Evolutionary conservation across 1,139 yeast species (phyloP), one percentile per base, ranked within the genome.

Genomic region (Zygoascus sp.): DNA sequence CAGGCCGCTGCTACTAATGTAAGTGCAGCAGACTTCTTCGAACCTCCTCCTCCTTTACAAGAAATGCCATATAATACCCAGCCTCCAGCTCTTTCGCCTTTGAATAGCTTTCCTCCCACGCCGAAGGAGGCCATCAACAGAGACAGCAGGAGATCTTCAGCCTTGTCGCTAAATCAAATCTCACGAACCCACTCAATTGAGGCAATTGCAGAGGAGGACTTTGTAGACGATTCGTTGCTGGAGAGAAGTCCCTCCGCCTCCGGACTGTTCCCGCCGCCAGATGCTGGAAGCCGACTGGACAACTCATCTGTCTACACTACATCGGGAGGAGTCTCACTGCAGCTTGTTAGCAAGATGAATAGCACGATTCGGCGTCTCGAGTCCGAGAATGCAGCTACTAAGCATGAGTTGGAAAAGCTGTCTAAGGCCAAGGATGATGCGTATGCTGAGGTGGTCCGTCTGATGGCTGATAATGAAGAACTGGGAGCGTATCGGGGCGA

Each of bases 281-380:
- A 45, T 22, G 36, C 30, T 17, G 28, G 37, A n/a, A 32, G 34
- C n/a, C 52, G 53, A 30, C 58, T 50, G 10, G 57, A 59, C 15
- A 55, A 53, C 25, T 47, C 54, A 3, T 59, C 66, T 2, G 53
- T 55, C 1, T 54, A 56, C n/a, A 52, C 59, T n/a, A 50, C 60
- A 2, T 51, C 60, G 9, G 63, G 62, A 6, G 63, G 62, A 10
- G 62, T 72, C 2, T 70, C 75, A 42, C 73, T 82, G 42, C 95
- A 85, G 59, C 62, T 87, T 28, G 75, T 87, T 37, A 81, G 83
- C 53, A 82, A 83, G 56, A 75, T 88, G 76, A 76, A 88, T 44
- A 70, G 86, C 1, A 87, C 81, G 42, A 80, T 90, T 17, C 76
- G 96, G 50, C 74, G 90, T 48, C 69, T 90, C 38, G 96, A 92